Percentiles rank a stretch among this genome's conserved stretches.
Evolutionary conservation across 331 rosid genomes (phyloP).

Genomic region (Quercus tomentella): DNA sequence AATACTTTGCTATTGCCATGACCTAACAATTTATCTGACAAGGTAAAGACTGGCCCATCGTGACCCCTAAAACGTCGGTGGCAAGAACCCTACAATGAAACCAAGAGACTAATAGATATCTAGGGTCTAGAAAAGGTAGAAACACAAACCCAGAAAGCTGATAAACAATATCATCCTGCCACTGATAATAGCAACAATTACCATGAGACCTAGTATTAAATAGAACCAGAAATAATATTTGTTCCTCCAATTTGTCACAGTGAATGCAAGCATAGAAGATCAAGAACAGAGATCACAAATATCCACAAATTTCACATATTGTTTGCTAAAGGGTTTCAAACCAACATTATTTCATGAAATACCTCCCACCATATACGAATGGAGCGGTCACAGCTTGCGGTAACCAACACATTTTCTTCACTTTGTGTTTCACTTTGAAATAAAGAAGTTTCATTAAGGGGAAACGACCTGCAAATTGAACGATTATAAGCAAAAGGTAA

Average conservation of each 20-base stretch:
- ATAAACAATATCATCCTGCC: background rate
- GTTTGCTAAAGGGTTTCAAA: background rate
- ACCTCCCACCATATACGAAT: conserved; percentile 90
- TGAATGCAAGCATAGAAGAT: background rate
- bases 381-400: conserved; percentile 75
- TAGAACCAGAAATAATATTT: background rate
- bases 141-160: background rate
- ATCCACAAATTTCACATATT: background rate
- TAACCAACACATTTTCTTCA: conserved; percentile 50
- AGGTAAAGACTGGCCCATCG: conserved; percentile 64
- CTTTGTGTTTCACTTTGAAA: conserved; percentile 27
- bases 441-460: conserved; percentile 45
- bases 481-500: conserved; percentile 8
- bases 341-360: conserved; percentile 10
- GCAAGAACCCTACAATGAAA: conserved; percentile 44
- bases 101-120: background rate
- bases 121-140: background rate
- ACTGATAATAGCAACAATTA: background rate
- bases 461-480: conserved; percentile 58
- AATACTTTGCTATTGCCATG: conserved; percentile 54
- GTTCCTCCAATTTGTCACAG: background rate
- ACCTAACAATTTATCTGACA: conserved; percentile 77
- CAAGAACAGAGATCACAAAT: background rate
- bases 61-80: conserved; percentile 72
- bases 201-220: background rate